Evolutionary conservation across 108 stramenopile species (phyloP), one percentile per base, ranked within the genome.

Genomic region (Stephanodiscus minutulus): DNA sequence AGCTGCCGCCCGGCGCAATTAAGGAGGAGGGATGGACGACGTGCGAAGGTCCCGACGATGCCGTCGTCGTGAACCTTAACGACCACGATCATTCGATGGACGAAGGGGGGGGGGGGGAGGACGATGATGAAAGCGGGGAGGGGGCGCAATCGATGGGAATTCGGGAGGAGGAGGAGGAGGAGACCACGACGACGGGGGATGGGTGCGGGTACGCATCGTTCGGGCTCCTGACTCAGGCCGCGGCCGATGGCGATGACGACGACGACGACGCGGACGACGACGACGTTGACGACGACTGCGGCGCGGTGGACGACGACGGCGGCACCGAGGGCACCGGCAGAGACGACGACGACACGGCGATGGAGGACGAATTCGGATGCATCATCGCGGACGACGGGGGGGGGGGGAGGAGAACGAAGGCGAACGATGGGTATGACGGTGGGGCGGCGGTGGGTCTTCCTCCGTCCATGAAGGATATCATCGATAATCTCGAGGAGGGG

Each of bases 191-290:
- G 28, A 35, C 17, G 11, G 35, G 21, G n/a, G n/a, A n/a, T n/a
- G n/a, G n/a, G n/a, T n/a, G n/a, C n/a, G n/a, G n/a, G 17, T 11
- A 56, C 13, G 24, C 43, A 44, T 44, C 52, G 8, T 53, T 25
- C 11, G 52, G 59, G n/a, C 35, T 60, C 0, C 20, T 60, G n/a
- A 60, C 59, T 4, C 59, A 60, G 20, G 59, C 36, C 2, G 59
- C 59, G n/a, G 59, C 15, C 1, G 59, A 37, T 43, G 59, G 43
- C 5, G 35, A 60, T 36, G 35, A 20, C 2, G 21, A 20, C 18
- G 59, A 60, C n/a, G 59, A 53, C 12, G 52, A 53, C 25, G 52
- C 5, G 0, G 22, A 53, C 24, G 1, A 29, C 27, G 31, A 8
- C 10, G 52, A 0, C 5, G 20, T 7, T 0, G 52, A 53, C 1